Conservation (phyloP, 805 yeast genomes). For the Lipomyces starkeyi region DNA sequence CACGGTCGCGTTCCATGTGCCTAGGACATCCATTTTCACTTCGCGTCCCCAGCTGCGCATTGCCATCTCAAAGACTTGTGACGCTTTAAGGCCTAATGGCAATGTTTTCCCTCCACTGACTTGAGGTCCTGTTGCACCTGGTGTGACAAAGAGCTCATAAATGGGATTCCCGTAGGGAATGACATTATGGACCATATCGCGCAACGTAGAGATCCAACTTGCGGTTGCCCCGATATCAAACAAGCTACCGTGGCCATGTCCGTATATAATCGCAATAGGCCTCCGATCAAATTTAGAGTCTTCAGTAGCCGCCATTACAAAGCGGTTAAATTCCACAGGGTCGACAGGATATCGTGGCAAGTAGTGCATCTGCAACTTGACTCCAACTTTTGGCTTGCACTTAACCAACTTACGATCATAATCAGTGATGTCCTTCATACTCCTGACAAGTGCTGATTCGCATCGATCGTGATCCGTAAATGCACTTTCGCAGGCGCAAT, state of each 20-base stretch:
- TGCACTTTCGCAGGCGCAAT: conserved; percentile 27
- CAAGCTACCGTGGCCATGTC: conserved; percentile 14
- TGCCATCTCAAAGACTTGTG: conserved; percentile 24
- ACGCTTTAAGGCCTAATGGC: conserved; percentile 15
- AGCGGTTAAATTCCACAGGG: conserved; percentile 4
- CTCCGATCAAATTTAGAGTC: conserved; percentile 10
- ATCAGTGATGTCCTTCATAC: conserved; percentile 7
- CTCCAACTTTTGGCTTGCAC: conserved; percentile 1
- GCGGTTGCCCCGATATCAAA: conserved; percentile 18
- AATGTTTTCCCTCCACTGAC: conserved; percentile 5
- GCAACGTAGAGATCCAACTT: conserved; percentile 20
- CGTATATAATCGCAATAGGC: conserved; percentile 28
- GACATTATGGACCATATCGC: conserved; percentile 4
- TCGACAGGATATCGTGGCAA: conserved; percentile 12
- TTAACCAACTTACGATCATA: conserved; percentile 7
- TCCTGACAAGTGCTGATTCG: not conserved
- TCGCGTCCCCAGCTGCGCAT: conserved; percentile 13
- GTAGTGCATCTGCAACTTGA: conserved; percentile 6
- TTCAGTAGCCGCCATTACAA: not conserved
- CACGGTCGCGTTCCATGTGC: conserved; percentile 37
- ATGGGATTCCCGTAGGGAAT: conserved; percentile 9
- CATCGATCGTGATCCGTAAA: not conserved
- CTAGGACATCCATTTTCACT: conserved; percentile 23
- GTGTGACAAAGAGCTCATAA: conserved; percentile 27
- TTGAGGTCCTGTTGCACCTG: conserved; percentile 33